These are phyloP conservation scores for Solanum piurae DNA, from an alignment of 257 asterid species.

Conservation along the genomic window DNA sequence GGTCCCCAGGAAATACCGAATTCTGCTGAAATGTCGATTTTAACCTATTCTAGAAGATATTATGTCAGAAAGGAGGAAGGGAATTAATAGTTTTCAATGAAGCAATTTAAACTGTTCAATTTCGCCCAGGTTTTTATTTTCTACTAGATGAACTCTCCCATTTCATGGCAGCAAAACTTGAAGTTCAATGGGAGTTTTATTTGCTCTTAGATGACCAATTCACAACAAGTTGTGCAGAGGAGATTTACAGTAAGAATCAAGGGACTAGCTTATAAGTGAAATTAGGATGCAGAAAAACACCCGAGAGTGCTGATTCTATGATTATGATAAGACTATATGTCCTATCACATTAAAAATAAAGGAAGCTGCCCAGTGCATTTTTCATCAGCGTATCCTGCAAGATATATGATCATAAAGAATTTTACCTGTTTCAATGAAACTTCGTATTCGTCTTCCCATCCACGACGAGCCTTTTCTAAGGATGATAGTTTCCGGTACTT, in stretches of 20 bases:
- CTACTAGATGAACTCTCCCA: not conserved
- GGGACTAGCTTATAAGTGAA: not conserved
- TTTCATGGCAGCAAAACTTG: not conserved
- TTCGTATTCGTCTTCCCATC: slow-evolving; percentile 85
- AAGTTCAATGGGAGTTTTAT: not conserved
- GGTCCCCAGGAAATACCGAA: not conserved
- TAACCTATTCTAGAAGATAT: not conserved
- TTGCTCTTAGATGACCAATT: not conserved
- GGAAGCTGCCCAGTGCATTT: not conserved
- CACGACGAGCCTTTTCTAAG: slow-evolving; percentile 57
- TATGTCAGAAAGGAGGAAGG: not conserved
- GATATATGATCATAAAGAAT: not conserved
- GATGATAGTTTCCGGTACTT: slow-evolving; percentile 67
- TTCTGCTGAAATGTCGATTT: not conserved
- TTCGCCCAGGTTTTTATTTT: not conserved
- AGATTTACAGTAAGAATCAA: not conserved
- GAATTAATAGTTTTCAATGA: not conserved
- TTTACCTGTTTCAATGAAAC: slow-evolving; percentile 78
- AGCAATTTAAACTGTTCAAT: not conserved
- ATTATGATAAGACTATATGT: not conserved
- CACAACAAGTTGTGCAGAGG: not conserved
- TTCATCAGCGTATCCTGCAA: not conserved
- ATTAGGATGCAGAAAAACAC: not conserved
- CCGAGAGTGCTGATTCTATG: not conserved
- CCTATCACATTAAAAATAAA: not conserved